A percentile compares a stretch with the other conserved stretches of the same genome.
phyloP scores from a whole-genome alignment of 2,329 filamentous ascomycete species.

The Lachnellula arida region DNA sequence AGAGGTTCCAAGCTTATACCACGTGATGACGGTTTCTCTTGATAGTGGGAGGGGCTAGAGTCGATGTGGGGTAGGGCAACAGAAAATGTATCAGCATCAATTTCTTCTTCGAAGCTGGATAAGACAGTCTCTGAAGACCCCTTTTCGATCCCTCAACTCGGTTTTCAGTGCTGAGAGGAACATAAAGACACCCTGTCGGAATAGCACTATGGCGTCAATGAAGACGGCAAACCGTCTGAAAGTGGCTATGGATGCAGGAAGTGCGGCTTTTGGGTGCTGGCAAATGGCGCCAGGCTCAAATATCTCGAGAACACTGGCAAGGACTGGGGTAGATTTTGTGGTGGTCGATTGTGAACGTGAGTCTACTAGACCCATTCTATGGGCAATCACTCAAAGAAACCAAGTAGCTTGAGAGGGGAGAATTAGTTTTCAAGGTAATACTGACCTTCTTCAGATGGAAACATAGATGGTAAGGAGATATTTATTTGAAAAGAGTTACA shows the following conservation, averaged over 20 bases:
- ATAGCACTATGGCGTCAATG: constrained; percentile 25
- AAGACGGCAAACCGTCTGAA: constrained; percentile 43
- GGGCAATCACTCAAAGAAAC: background rate
- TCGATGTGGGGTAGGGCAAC: background rate
- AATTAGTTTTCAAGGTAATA: background rate
- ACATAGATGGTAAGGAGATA: background rate
- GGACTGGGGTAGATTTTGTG: constrained; percentile 62
- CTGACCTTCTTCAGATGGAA: background rate
- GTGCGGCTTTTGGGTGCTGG: constrained; percentile 51
- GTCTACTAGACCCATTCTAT: background rate
- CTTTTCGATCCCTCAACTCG: too few species aligned
- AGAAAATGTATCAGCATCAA: too few species aligned
- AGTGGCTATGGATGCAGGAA: constrained; percentile 44
- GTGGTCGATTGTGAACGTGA: constrained; percentile 50
- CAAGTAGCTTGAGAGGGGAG: background rate
- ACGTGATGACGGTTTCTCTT: background rate
- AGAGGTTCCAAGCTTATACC: background rate
- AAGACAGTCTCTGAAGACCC: background rate
- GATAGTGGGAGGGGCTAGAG: background rate
- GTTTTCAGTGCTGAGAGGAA: background rate
- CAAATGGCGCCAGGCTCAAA: constrained; percentile 60
- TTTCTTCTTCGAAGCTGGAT: background rate
- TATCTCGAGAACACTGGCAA: constrained; percentile 54
- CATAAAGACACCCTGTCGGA: background rate
- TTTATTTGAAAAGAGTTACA: background rate